Base-by-base conservation (phyloP, 176 grass and related monocot genomes). In the Eleusine coracana region DNA sequence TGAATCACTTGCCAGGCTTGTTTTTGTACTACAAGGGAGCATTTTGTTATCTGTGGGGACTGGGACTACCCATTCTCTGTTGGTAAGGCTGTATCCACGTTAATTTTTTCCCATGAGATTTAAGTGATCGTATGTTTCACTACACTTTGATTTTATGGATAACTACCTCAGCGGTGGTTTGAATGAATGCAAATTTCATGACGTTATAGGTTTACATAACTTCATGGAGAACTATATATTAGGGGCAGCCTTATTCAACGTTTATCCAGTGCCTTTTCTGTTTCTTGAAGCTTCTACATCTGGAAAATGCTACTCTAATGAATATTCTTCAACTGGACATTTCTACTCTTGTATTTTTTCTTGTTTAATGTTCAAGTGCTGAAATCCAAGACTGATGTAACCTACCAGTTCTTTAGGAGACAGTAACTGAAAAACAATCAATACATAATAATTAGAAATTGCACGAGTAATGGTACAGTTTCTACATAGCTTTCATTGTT, bases 1-100 rank as follows among this genome's bases (percentile, higher is more conserved):
- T 87, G 13, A 80, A 87, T 0, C 5, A 76, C 78, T 71, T 77
- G 88, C 21, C 83, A 98, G 96, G 96, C 85, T 98, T 78, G 74
- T 95, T 74, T 98, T 98, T 91, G 91, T 98, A 49, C 67, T 95
- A 54, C 83, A 95, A 66, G 96, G 96, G 6, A 85, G 88, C 75
- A 82, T 87, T 84, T 40, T 31, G 21, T 80, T 98, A 66, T 89
- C 87, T 48, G 68, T 85, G 73, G 86, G 83, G 74, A 82, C 80
- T 74, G 76, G 74, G 63, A 79, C 51, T 29, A 73, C 66, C 67
- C 85, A 93, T 80, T 87, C 90, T 68, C 71, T 98, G 34, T 68
- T 66, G 78, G 96, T 98, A 88, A 95, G 87, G 65, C 51, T 93
- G 37, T 77, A 45, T 82, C 52, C 75, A 82, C 37, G 70, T 71